phyloP scores from a whole-genome alignment of 2,329 filamentous ascomycete genomes.

The Ceratocystis cubensis region DNA sequence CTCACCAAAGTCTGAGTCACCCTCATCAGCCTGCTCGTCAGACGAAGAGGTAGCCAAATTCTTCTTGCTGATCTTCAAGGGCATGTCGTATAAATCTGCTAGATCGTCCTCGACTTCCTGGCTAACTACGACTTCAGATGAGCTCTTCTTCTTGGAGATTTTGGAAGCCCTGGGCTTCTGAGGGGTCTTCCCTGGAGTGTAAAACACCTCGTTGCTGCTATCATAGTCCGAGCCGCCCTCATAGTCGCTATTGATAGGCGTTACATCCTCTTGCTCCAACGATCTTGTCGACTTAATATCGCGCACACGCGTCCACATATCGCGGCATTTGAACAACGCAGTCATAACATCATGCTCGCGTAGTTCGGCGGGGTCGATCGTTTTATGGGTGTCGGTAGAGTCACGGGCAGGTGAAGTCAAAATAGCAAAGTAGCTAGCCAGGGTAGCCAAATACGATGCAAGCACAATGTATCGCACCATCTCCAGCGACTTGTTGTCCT shows the following conservation, averaged over 20 bases:
- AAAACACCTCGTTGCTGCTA: constrained; percentile 24
- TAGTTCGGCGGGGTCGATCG: constrained; percentile 64
- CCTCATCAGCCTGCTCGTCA: constrained; percentile 37
- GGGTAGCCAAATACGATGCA: constrained; percentile 70
- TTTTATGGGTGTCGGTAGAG: constrained; percentile 38
- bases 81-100: constrained; percentile 55
- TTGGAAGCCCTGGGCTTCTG: constrained; percentile 27
- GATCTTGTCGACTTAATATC: constrained; percentile 42
- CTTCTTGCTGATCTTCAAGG: constrained; percentile 36
- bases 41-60: constrained; percentile 31
- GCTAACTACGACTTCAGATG: constrained; percentile 36
- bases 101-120: constrained; percentile 57
- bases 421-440: constrained; percentile 90
- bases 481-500: constrained; percentile 41
- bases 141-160: constrained; percentile 32
- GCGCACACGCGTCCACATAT: constrained; percentile 67
- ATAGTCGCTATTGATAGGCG: constrained; percentile 29
- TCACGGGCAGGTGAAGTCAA: constrained; percentile 67
- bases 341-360: constrained; percentile 88
- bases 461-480: constrained; percentile 67
- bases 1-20: constrained; percentile 86
- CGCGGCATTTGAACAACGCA: constrained; percentile 63
- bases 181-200: constrained; percentile 23
- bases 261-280: constrained; percentile 18
- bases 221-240: constrained; percentile 27